Evolutionary conservation across 106 monocot species (phyloP).

Genomic region (Acorus calamus): DNA sequence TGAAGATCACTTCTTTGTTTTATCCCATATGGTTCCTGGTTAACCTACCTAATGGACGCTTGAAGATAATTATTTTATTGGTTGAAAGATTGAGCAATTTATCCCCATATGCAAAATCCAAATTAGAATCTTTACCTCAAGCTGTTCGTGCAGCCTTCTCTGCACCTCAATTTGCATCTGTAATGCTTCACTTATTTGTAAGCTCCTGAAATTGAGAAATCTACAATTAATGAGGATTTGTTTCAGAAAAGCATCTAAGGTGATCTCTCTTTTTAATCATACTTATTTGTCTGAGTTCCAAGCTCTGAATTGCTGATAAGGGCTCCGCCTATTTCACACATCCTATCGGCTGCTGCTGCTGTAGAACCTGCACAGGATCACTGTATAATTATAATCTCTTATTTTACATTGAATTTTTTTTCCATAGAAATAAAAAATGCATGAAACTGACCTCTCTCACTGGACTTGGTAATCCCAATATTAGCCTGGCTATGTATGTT

Average conservation of each 20-base stretch:
- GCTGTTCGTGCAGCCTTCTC: slow-evolving; percentile 66
- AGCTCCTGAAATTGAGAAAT: slow-evolving; percentile 25
- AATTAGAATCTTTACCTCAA: slow-evolving; percentile 50
- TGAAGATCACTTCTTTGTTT: too few relatives aligned
- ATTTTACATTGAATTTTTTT: too few relatives aligned
- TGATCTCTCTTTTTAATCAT: slow-evolving; percentile 8
- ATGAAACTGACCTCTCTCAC: slow-evolving; percentile 14
- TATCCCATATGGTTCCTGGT: too few relatives aligned
- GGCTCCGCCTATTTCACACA: slow-evolving; percentile 26
- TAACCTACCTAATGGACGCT: too few relatives aligned
- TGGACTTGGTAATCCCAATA: slow-evolving; percentile 26
- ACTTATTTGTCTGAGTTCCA: slow-evolving; percentile 52
- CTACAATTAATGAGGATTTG: neutral
- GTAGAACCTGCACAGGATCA: slow-evolving; percentile 7
- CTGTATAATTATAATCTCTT: neutral
- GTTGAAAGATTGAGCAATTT: too few relatives aligned
- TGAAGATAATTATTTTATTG: too few relatives aligned
- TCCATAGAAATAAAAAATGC: too few relatives aligned
- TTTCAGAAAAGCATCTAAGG: neutral
- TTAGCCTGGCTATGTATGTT: slow-evolving; percentile 53
- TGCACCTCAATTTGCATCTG: slow-evolving; percentile 92
- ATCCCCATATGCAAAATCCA: neutral
- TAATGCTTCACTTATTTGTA: slow-evolving; percentile 77
- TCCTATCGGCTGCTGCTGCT: slow-evolving; percentile 26
- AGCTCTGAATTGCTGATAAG: slow-evolving; percentile 13